A percentile compares a stretch with the other conserved stretches of the same genome.
Conservation (phyloP, 2,329 filamentous ascomycete species). For the Fusarium ramigenum region DNA sequence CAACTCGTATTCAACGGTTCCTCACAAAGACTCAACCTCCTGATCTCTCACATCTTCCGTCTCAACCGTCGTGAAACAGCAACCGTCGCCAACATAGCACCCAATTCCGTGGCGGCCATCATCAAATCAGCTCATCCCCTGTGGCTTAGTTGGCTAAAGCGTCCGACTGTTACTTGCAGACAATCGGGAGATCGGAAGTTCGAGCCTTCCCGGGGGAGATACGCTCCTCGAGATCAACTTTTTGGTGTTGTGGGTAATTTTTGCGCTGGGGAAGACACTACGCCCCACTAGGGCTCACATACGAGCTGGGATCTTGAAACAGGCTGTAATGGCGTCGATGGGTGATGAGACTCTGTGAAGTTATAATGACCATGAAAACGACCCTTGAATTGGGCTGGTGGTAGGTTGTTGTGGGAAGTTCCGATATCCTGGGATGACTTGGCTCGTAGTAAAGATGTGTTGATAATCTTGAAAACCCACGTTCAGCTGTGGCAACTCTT, state of each 20-base stretch:
- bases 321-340: not conserved
- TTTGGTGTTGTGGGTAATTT: slow-evolving; percentile 27
- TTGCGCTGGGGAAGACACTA: not conserved
- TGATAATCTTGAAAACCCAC: not conserved
- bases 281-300: slow-evolving; percentile 22
- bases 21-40: not conserved
- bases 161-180: slow-evolving; percentile 39
- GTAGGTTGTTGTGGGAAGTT: too few relatives aligned
- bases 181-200: slow-evolving; percentile 46
- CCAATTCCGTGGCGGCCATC: not conserved
- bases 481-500: not conserved
- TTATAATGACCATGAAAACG: rapidly evolving
- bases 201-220: slow-evolving; percentile 45
- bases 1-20: not conserved
- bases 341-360: not conserved
- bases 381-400: not conserved
- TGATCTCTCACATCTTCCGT: not conserved
- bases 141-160: slow-evolving; percentile 41
- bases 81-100: not conserved
- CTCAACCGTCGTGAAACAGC: not conserved
- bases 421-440: too few relatives aligned
- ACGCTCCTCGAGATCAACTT: slow-evolving; percentile 1
- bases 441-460: not conserved
- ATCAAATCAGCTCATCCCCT: slow-evolving; percentile 33
- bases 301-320: slow-evolving; percentile 11